Evolutionary conservation across 495 filamentous ascomycete genomes (phyloP), one percentile per base, ranked within the genome.

Genomic region (Aspergillus heteromorphus): DNA sequence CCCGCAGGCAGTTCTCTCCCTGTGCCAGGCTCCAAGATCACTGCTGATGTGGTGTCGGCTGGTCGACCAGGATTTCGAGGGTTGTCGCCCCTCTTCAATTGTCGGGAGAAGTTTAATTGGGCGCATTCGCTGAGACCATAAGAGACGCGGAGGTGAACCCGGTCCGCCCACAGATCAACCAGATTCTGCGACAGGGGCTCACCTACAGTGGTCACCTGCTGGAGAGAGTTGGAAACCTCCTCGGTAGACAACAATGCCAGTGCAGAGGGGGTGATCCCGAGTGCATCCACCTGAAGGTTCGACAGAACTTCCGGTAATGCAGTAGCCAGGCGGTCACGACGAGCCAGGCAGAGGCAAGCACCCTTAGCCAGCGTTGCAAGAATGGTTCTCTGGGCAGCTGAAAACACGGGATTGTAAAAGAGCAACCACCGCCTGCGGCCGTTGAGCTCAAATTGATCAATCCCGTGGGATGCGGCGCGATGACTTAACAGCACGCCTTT

Each of bases 61-160:
- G 48, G 48, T 4, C 31, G 30, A 9, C 71, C 53, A 48, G 40
- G 19, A 21, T 30, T 53, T 3, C 11, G 57, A 57, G 31, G 80
- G 51, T 23, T 72, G 59, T 9, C 70, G 69, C 6, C 76, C 8
- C 10, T 30, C 7, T 10, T 16, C 25, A 62, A 19, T 1, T 42
- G 51, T 16, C 40, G 27, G 18, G 38, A 20, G 19, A 60, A 62
- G 57, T 62, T 62, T 30, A 62, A 20, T 25, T 62, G 59, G 10
- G 59, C 48, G 40, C 57, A 60, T 53, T 64, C 61, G 31, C 54
- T 62, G 10, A 60, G 51, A 6, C 60, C 60, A 25, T 54, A 63
- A 13, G 57, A 29, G 49, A 51, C 51, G 10, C 48, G 49, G 6
- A 63, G 47, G 25, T 60, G 38, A 13, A 63, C 57, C 4, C 53